Evolutionary conservation across 371 early-diverging fungal species (phyloP), one percentile per base, ranked within the genome.

Genomic region (Rhizopus arrhizus): DNA sequence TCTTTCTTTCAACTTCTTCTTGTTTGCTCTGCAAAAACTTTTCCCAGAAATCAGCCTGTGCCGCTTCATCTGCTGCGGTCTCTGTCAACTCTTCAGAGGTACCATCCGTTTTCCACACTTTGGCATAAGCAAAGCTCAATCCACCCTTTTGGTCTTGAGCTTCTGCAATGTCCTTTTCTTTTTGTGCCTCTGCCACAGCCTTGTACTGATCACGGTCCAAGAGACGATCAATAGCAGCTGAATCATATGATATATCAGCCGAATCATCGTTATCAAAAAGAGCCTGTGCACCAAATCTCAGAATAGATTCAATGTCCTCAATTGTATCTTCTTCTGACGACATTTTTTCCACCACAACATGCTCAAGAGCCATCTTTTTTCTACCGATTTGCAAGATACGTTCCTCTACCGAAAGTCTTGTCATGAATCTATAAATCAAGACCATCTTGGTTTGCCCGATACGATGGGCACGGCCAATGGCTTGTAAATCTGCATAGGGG

Each of bases 371-470:
- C 74, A 95, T 82, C 73, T 96, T 96, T 62, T 84, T 85, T 59
- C 90, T 92, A 6, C 90, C 93, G 2, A 89, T 82, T 64, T 93
- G 86, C 11, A 95, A 73, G 46, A 98, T 94, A 12, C 82, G 86
- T 78, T 80, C 84, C 56, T 87, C 86, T 0, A 85, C 84, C 2
- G 89, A 83, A 43, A 90, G 83, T 34, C 87, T 75, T 0, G 95
- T 94, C 68, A 97, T 89, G 31, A 98, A 79, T 57, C 92, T 89
- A 66, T 93, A 84, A 3, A 92, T 89, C 35, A 91, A 68, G 2
- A 99, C 96, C 31, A 89, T 88, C 45, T 86, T 87, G n/a, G 75
- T 89, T 72, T 99, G 98, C 0, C 99, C 99, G 13, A 97, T 95
- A 57, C 99, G 89, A 70, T 98, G 93, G 2, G 95, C 94, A 35